A percentile compares a stretch with the other conserved stretches of the same genome.
Conservation (phyloP, 2,329 filamentous ascomycete species). For the Pseudocercospora crystallina region DNA sequence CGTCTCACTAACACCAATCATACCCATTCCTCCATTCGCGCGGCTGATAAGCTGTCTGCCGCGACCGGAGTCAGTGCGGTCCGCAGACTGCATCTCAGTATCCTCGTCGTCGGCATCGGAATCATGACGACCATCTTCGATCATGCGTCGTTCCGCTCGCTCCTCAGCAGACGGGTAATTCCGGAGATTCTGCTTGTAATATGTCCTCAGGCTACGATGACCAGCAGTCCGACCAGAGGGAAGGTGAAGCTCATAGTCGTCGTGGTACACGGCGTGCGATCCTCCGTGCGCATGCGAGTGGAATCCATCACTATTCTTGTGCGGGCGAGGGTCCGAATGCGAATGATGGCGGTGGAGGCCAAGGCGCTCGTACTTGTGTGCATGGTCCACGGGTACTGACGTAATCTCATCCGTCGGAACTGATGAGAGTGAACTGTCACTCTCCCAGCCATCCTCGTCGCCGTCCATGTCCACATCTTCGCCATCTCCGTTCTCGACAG, state of each 20-base stretch:
- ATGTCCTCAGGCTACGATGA: slow-evolving; percentile 81
- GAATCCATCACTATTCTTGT: slow-evolving; percentile 73
- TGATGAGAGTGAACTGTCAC: slow-evolving; percentile 80
- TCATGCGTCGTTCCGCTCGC: slow-evolving; percentile 66
- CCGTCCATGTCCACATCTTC: slow-evolving; percentile 57
- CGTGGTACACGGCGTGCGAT: slow-evolving; percentile 76
- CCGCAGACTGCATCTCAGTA: slow-evolving; percentile 22
- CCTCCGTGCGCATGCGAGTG: slow-evolving; percentile 77
- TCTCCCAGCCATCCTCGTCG: slow-evolving; percentile 84
- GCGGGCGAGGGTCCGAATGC: slow-evolving; percentile 65
- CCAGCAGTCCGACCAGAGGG: slow-evolving; percentile 87
- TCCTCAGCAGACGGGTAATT: slow-evolving; percentile 79
- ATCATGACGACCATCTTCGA: slow-evolving; percentile 47
- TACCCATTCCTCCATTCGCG: slow-evolving; percentile 70
- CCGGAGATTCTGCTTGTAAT: slow-evolving; percentile 90
- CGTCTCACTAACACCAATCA: slow-evolving; percentile 73
- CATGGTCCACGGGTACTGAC: slow-evolving; percentile 72
- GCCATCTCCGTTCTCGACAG: slow-evolving; percentile 48
- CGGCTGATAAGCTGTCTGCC: slow-evolving; percentile 56
- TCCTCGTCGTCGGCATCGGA: slow-evolving; percentile 52
- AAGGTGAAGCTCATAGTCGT: slow-evolving; percentile 91
- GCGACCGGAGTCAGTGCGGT: slow-evolving; percentile 30
- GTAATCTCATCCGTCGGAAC: slow-evolving; percentile 82
- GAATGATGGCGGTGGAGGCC: slow-evolving; percentile 74
- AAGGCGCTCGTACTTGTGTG: slow-evolving; percentile 70